A percentile compares a stretch with the other conserved stretches of the same genome.
Evolutionary conservation across 2,329 filamentous ascomycete genomes (phyloP).

Genomic region (Calonectria montana): DNA sequence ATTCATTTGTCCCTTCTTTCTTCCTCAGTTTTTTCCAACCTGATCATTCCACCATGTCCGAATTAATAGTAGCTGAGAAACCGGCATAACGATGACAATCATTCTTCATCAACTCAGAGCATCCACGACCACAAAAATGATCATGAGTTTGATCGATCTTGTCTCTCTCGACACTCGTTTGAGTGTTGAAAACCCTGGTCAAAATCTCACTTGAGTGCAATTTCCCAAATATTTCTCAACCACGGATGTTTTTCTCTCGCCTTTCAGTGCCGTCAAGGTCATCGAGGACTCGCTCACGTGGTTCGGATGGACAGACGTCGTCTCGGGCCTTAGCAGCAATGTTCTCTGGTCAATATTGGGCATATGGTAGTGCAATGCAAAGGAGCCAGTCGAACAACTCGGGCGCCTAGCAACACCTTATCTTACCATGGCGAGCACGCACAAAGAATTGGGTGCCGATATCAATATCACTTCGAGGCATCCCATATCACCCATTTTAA

Average conservation of each 20-base stretch:
- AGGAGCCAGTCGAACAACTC: not conserved
- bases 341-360: not conserved
- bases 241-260: not conserved
- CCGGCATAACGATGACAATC: too few species aligned
- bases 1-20: not conserved
- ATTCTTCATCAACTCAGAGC: not conserved
- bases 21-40: not conserved
- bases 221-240: not conserved
- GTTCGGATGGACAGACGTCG: not conserved
- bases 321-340: not conserved
- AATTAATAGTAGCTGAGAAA: too few species aligned
- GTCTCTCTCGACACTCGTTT: not conserved
- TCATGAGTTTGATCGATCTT: not conserved
- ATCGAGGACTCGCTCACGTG: not conserved
- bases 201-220: conserved; percentile 11
- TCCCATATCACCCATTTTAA: not conserved
- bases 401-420: not conserved
- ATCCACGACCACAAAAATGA: not conserved
- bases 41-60: not conserved
- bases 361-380: not conserved
- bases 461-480: too few species aligned
- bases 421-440: not conserved
- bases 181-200: not conserved
- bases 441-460: not conserved
- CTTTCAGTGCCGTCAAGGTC: not conserved